Percentiles rank a stretch among this genome's conserved stretches.
Evolutionary conservation across 495 filamentous ascomycete genomes (phyloP).

Genomic region (Aspergillus sclerotioniger): DNA sequence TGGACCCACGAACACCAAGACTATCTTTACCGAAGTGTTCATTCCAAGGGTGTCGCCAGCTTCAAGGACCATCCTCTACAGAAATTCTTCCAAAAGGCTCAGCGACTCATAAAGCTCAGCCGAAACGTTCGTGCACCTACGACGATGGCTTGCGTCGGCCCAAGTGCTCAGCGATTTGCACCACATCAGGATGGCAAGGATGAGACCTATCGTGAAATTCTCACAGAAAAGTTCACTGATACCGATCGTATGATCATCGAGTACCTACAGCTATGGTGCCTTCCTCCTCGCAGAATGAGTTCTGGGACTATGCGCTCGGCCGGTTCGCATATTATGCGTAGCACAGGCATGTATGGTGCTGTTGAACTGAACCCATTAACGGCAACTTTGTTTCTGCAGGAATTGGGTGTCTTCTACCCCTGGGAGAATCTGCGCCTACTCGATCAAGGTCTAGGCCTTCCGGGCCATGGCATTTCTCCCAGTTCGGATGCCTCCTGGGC

Average conservation of each 20-base stretch:
- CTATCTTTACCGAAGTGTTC: conserved; percentile 29
- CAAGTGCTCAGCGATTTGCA: conserved; percentile 39
- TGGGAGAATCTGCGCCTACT: conserved; percentile 76
- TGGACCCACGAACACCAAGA: conserved; percentile 64
- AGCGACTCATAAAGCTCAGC: conserved; percentile 62
- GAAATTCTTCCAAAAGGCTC: conserved; percentile 64
- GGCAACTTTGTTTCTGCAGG: conserved; percentile 74
- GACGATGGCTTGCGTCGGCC: conserved; percentile 51
- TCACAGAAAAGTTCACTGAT: conserved; percentile 32
- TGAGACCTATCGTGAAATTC: conserved; percentile 41
- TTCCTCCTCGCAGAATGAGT: conserved; percentile 49
- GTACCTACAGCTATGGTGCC: conserved; percentile 63
- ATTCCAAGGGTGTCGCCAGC: conserved; percentile 16
- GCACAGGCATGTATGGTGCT: conserved; percentile 65
- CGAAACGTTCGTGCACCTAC: conserved; percentile 62
- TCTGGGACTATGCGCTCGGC: conserved; percentile 55
- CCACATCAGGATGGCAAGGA: conserved; percentile 32
- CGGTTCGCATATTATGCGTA: conserved; percentile 70
- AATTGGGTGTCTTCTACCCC: conserved; percentile 76
- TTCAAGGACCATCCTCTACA: conserved; percentile 41
- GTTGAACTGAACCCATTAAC: conserved; percentile 52
- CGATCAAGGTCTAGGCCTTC: conserved; percentile 60
- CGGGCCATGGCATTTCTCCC: conserved; percentile 44
- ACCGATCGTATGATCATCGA: conserved; percentile 60
- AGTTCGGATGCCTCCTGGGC: conserved; percentile 34